Base-by-base conservation (phyloP, 1,139 yeast species). In the Taphrina wiesneri region DNA sequence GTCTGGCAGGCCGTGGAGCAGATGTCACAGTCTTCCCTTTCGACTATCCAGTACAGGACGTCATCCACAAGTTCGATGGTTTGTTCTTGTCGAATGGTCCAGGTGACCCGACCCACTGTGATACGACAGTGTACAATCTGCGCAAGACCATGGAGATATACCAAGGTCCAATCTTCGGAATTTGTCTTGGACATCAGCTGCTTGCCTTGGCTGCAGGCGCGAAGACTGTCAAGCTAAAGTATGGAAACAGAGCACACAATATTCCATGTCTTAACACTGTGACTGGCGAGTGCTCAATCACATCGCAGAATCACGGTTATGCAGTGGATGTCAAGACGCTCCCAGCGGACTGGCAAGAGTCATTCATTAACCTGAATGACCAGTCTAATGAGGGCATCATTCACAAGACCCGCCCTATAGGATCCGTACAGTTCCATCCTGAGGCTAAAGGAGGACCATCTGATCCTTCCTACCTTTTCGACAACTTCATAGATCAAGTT, bases 391-490 rank as follows among this genome's bases (percentile, higher is more conserved):
- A 93, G 80, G 99, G 99, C 73, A 91, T 93, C 96, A 87, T 86
- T 73, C 98, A 93, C 78, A 83, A 81, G 70, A 76, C 84, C 52
- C 87, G 85, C 75, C 99, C 99, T 63, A 88, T 92, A 67, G 93
- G 92, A 79, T 90, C 97, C 34, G 90, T 96, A 2, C 99, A 93
- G 78, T 93, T 93, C 84, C 99, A 93, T 76, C 99, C 99, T 56
- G 99, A 93, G 78, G 99, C 99, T 69, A 93, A 92, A 81, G 99
- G 99, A 72, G 99, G 99, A 72, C 99, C 99, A 68, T 82, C 88
- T 73, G 99, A 93, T 77, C 88, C 97, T 21, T 83, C 90, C 3
- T 90, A 86, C 78, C 81, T 93, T 77, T 93, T 93, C 73, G 98
- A 93, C 39, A 60, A 60, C 43, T 60, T 60, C 39, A 46, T 60